Evolutionary conservation across 129 eudicot species (phyloP).

Genomic region (Centaurea solstitialis): DNA sequence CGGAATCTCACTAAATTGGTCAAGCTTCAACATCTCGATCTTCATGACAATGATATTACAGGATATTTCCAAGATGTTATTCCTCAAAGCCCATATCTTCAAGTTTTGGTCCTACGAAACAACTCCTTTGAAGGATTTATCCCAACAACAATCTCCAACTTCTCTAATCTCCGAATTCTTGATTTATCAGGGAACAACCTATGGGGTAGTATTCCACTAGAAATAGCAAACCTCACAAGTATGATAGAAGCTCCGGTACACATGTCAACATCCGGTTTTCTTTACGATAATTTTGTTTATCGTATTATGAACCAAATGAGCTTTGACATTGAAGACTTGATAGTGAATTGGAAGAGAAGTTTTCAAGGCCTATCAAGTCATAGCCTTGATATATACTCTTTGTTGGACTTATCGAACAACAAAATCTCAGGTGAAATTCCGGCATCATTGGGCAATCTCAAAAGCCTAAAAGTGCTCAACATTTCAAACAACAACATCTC

Average conservation of each 20-base stretch:
- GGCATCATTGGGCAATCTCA: not conserved
- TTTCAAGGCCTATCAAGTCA: not conserved
- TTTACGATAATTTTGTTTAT: too few relatives aligned
- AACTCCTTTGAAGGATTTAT: not conserved
- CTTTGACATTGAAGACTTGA: not conserved
- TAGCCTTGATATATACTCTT: not conserved
- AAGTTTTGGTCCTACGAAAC: not conserved
- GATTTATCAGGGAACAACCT: slow-evolving; percentile 39
- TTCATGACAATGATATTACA: not conserved
- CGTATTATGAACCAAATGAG: too few relatives aligned
- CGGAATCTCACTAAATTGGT: slow-evolving; percentile 8
- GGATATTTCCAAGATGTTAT: not conserved
- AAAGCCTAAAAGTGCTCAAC: not conserved
- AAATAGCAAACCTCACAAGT: slow-evolving; percentile 25
- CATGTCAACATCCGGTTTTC: not conserved
- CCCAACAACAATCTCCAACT: not conserved
- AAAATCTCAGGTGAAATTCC: not conserved
- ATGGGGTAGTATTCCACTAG: slow-evolving; percentile 23
- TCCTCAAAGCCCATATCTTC: not conserved
- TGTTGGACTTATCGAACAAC: not conserved
- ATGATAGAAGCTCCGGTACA: slow-evolving; percentile 28
- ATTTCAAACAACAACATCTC: not conserved
- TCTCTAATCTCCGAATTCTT: not conserved
- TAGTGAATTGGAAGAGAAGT: not conserved
- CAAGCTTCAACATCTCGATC: slow-evolving; percentile 19